Evolutionary conservation across 768 basidiomycete genomes (phyloP).

Genomic region (Rhizopogon vinicolor): DNA sequence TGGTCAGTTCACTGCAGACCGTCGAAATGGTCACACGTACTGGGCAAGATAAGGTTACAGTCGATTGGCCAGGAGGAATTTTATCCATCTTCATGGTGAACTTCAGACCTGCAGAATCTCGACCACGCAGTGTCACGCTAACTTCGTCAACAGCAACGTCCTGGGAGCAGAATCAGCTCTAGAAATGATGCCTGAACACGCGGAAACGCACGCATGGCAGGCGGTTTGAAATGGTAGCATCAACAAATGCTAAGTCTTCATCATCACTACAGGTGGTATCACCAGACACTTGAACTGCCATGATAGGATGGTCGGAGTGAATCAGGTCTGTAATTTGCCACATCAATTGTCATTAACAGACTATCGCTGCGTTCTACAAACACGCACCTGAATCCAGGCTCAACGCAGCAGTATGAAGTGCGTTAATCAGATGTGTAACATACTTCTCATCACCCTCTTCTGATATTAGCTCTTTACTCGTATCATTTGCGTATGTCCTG

Average conservation of each 20-base stretch:
- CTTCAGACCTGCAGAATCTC: slow-evolving; percentile 56
- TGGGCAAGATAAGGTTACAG: slow-evolving; percentile 60
- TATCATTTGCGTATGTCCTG: slow-evolving; percentile 57
- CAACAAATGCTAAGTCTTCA: slow-evolving; percentile 62
- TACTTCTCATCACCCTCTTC: slow-evolving; percentile 48
- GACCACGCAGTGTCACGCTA: slow-evolving; percentile 53
- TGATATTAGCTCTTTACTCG: slow-evolving; percentile 47
- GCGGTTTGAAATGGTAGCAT: slow-evolving; percentile 56
- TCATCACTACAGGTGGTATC: slow-evolving; percentile 49
- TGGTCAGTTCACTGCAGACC: not conserved
- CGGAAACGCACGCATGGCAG: slow-evolving; percentile 66
- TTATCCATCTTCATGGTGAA: slow-evolving; percentile 41
- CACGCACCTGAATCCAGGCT: slow-evolving; percentile 51
- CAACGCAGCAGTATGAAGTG: slow-evolving; percentile 44
- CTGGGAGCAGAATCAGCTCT: slow-evolving; percentile 32
- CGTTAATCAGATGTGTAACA: slow-evolving; percentile 44
- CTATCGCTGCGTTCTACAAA: not conserved
- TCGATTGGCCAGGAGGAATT: slow-evolving; percentile 56
- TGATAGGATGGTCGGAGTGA: slow-evolving; percentile 64
- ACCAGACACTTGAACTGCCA: slow-evolving; percentile 47
- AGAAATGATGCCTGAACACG: not conserved
- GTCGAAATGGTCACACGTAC: slow-evolving; percentile 39
- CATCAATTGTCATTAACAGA: slow-evolving; percentile 10
- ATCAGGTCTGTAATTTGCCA: slow-evolving; percentile 47
- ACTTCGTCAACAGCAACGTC: slow-evolving; percentile 59